Base-by-base conservation (phyloP, 805 yeast species). In the Spathaspora arborariae region DNA sequence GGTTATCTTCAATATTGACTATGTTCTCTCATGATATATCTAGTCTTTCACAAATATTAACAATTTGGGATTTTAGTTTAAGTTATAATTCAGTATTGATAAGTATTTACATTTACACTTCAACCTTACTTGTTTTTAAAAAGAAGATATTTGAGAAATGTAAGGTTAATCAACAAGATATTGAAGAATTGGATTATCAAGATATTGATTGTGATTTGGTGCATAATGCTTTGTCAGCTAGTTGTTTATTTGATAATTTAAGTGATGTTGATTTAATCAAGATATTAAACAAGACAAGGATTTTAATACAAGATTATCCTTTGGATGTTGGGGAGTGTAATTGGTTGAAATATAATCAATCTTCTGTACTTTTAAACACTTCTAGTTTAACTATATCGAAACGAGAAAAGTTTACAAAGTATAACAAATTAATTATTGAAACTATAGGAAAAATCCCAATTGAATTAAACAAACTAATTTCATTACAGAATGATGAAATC, bases 1-100 rank as follows among this genome's bases (percentile, higher is more conserved):
- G 89, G 0, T 64, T 94, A 13, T 85, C 96, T 16, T 78, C 92
- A 1, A 68, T 92, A 1, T 70, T 92, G 30, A 89, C 98, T 1
- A 55, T 88, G 40, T 88, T 83, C 59, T 70, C 92, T 7, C 97
- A 91, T 65, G 90, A 88, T 49, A 46, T 71, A 35, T 79, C 70
- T 39, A 70, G 74, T 27, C 65, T 76, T 41, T 67, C 66, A 10
- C 76, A 79, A 22, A 64, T 87, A 5, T 70, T 80, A 46, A 63
- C 74, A 3, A 63, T 92, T 2, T 88, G 94, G 79, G 96, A 88
- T 59, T 78, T 76, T 45, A 68, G 85, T 6, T 65, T 90, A 34
- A 72, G 84, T 16, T 66, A 79, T 40, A 74, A 74, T 44, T 79
- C 86, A 0, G 76, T 86, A 45, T 56, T 72, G 2, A 65, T 76